Evolutionary conservation across 257 asterid genomes (phyloP).

Genomic region (Solanum phureja): DNA sequence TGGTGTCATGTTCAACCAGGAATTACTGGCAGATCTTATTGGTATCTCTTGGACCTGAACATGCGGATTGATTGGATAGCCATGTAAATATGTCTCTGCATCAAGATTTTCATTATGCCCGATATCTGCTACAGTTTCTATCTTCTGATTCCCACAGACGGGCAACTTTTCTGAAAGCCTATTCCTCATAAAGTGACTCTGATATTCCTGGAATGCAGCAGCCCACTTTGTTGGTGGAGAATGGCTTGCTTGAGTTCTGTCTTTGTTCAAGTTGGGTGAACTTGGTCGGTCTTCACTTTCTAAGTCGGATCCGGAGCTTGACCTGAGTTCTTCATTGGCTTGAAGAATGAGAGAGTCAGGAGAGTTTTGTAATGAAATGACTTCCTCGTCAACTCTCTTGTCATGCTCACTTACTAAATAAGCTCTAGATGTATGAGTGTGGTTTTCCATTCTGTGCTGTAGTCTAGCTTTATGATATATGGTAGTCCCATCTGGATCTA

Average conservation of each 20-base stretch:
- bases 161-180: constrained; percentile 8
- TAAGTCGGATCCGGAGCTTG: constrained; percentile 36
- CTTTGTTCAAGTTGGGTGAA: constrained; percentile 29
- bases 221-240: constrained; percentile 22
- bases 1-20: constrained; percentile 25
- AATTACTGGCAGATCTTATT: constrained; percentile 13
- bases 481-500: constrained; percentile 58
- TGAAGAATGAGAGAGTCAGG: constrained; percentile 57
- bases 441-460: constrained; percentile 17
- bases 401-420: constrained; percentile 15
- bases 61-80: constrained; percentile 19
- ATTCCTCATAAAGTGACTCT: constrained; percentile 16
- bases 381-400: constrained; percentile 42
- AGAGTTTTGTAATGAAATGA: constrained; percentile 71
- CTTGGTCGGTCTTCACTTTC: constrained; percentile 48
- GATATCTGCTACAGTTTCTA: constrained; percentile 14
- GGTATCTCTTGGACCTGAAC: constrained; percentile 12
- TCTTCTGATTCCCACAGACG: constrained; percentile 23
- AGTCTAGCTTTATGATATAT: constrained; percentile 23
- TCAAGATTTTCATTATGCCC: constrained; percentile 10
- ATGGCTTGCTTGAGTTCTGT: constrained; percentile 12
- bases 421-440: constrained; percentile 8
- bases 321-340: constrained; percentile 33
- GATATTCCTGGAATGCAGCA: constrained; percentile 24
- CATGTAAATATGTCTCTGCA: constrained; percentile 6